Percentiles rank a stretch among this genome's conserved stretches.
Conservation (phyloP, 257 asterid species). For the Capsicum baccatum region DNA sequence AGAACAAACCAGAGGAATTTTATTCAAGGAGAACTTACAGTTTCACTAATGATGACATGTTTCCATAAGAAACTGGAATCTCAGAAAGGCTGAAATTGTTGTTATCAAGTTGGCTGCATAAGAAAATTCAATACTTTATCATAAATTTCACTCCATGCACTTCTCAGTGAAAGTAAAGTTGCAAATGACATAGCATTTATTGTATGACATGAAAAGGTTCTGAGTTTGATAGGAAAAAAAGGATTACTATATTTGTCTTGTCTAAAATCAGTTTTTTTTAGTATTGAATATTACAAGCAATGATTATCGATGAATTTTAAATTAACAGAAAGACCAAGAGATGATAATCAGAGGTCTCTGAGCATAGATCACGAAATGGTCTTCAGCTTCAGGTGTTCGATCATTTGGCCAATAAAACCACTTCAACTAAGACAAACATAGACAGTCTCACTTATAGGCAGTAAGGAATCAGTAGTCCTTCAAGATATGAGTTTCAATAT, state of each 20-base stretch:
- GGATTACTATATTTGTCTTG: neutral
- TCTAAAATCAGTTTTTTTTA: neutral
- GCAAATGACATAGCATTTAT: neutral
- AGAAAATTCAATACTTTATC: conserved; percentile 19
- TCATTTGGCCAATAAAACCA: neutral
- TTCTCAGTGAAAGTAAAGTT: neutral
- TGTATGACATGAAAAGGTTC: neutral
- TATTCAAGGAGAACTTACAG: conserved; percentile 40
- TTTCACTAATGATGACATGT: conserved; percentile 43
- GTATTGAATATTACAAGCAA: neutral
- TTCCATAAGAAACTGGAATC: conserved; percentile 54
- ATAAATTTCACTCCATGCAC: neutral
- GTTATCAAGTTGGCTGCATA: conserved; percentile 53
- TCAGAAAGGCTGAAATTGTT: conserved; percentile 48
- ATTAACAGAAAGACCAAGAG: neutral
- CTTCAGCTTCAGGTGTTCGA: conserved; percentile 2
- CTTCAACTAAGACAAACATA: neutral
- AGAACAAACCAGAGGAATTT: neutral
- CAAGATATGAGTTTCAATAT: neutral
- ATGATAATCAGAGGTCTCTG: neutral
- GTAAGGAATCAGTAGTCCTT: neutral
- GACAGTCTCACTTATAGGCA: neutral
- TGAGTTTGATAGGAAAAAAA: neutral
- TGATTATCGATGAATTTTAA: neutral
- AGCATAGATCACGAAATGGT: neutral